Evolutionary conservation across 2,329 filamentous ascomycete genomes (phyloP).

Genomic region (Arthrobotrys sphaeroides): DNA sequence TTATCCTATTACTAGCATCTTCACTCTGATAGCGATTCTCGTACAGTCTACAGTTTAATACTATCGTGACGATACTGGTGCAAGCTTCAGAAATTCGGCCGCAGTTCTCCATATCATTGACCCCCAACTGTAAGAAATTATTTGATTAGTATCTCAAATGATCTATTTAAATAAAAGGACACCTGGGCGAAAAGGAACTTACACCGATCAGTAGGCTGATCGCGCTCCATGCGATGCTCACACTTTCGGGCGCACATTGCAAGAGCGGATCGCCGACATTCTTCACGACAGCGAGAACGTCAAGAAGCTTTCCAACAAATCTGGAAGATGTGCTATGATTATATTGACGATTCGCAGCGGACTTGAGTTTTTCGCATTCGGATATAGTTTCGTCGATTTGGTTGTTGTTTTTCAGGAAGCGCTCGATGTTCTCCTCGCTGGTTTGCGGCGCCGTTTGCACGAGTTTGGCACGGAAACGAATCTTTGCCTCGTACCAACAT

Average conservation of each 20-base stretch:
- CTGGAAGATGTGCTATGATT: neutral
- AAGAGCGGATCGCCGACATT: slow-evolving; percentile 25
- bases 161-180: too few relatives aligned
- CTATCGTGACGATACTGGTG: slow-evolving; percentile 44
- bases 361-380: slow-evolving; percentile 22
- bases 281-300: slow-evolving; percentile 10
- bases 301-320: slow-evolving; percentile 19
- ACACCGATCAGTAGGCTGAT: slow-evolving; percentile 29
- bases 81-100: slow-evolving; percentile 43
- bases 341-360: slow-evolving; percentile 8
- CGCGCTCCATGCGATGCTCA: slow-evolving; percentile 38
- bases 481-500: slow-evolving; percentile 7
- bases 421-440: slow-evolving; percentile 9
- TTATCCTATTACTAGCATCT: slow-evolving; percentile 3
- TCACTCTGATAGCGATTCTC: slow-evolving; percentile 17
- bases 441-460: neutral
- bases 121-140: neutral
- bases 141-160: neutral
- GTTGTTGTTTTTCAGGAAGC: slow-evolving; percentile 11
- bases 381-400: slow-evolving; percentile 18
- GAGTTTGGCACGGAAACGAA: neutral
- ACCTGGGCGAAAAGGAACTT: neutral
- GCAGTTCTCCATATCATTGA: slow-evolving; percentile 37
- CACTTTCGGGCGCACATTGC: slow-evolving; percentile 30
- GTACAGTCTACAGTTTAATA: slow-evolving; percentile 39